A percentile compares a stretch with the other conserved stretches of the same genome.
These are phyloP conservation scores for Pythium monospermum DNA, from an alignment of 352 stramenopile genomes.

Conservation along the genomic window DNA sequence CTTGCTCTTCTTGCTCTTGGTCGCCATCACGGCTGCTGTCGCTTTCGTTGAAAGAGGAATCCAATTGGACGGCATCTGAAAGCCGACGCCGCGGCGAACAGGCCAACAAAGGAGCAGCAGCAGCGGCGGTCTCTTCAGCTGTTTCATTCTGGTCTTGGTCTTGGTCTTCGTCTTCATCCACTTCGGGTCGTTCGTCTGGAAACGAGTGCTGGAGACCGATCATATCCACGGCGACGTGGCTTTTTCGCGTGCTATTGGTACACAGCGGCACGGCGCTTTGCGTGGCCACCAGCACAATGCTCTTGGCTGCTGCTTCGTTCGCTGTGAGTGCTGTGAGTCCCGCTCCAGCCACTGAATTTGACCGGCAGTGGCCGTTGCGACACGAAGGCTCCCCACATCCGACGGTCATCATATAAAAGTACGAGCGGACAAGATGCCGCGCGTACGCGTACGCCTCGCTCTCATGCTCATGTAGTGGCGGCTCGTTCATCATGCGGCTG, in stretches of 20 bases:
- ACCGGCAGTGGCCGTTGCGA: constrained; percentile 33
- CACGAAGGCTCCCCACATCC: constrained; percentile 37
- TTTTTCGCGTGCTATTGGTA: constrained; percentile 12
- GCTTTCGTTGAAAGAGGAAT: constrained; percentile 33
- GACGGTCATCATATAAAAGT: constrained; percentile 59
- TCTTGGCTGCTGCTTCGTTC: constrained; percentile 42
- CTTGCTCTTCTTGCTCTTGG: constrained; percentile 1
- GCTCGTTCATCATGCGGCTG: too few relatives aligned
- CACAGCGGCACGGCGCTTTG: constrained; percentile 39
- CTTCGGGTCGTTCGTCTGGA: constrained; percentile 16
- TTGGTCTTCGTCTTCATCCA: constrained; percentile 21
- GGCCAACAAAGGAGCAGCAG: background rate
- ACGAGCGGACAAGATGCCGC: constrained; percentile 44
- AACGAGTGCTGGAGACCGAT: background rate
- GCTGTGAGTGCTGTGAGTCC: constrained; percentile 18
- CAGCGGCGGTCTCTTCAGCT: background rate
- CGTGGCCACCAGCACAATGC: constrained; percentile 47
- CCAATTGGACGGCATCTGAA: constrained; percentile 45
- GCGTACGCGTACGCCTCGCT: constrained; percentile 35
- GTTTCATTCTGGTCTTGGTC: constrained; percentile 1
- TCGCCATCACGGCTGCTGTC: constrained; percentile 4
- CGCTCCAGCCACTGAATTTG: constrained; percentile 12
- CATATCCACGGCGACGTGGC: too few relatives aligned
- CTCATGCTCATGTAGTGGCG: too few relatives aligned
- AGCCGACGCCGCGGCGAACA: constrained; percentile 47